Conservation (phyloP, 1,284 basidiomycete genomes). For the Sphagnurus paluster region DNA sequence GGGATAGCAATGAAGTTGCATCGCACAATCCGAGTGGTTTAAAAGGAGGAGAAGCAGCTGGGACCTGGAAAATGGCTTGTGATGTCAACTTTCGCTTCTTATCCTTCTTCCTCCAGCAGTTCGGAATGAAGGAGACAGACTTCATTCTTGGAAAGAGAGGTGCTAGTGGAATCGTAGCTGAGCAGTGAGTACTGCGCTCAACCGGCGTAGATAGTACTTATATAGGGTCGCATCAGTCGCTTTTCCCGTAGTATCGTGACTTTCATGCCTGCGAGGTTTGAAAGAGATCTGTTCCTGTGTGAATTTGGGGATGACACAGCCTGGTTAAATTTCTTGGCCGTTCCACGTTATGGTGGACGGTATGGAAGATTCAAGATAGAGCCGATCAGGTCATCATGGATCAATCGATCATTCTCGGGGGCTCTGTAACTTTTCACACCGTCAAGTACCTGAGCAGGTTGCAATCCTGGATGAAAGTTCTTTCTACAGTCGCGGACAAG, state of each 20-base stretch:
- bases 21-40: constrained; percentile 4
- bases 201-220: constrained; percentile 1
- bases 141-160: constrained; percentile 29
- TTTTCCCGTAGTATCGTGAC: constrained; percentile 14
- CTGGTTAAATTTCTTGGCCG: constrained; percentile 9
- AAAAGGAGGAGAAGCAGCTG: constrained; percentile 11
- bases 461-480: no score
- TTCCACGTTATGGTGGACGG: no score
- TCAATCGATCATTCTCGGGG: no score
- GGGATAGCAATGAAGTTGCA: constrained; percentile 6
- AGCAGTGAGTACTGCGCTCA: background rate
- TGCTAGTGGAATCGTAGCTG: background rate
- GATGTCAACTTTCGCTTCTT: no score
- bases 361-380: no score
- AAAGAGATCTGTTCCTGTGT: constrained; percentile 32
- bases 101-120: constrained; percentile 35
- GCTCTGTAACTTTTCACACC: no score
- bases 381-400: no score
- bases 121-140: constrained; percentile 33
- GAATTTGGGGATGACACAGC: constrained; percentile 11
- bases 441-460: no score
- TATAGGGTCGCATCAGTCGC: constrained; percentile 8
- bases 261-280: constrained; percentile 12
- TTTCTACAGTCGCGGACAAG: no score
- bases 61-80: constrained; percentile 13